Percentiles rank a stretch among this genome's conserved stretches.
Evolutionary conservation across 352 stramenopile species (phyloP).

Genomic region (Pythium chondricola): DNA sequence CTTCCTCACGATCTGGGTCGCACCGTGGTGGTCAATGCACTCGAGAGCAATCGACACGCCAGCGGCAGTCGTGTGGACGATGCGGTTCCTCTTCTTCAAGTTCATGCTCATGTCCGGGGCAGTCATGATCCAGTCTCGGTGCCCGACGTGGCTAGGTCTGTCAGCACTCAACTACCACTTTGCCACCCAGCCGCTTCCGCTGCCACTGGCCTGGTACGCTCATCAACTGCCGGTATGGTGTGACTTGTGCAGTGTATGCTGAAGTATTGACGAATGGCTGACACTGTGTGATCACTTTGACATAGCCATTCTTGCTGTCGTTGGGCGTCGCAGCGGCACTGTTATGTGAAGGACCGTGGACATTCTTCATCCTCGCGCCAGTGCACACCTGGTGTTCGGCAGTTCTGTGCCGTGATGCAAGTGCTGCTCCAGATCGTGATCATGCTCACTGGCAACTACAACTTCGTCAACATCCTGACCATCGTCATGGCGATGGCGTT

Average conservation of each 20-base stretch:
- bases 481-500: slow-evolving; percentile 31
- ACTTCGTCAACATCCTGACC: slow-evolving; percentile 93
- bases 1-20: slow-evolving; percentile 50
- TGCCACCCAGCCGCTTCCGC: slow-evolving; percentile 78
- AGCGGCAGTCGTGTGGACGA: slow-evolving; percentile 35
- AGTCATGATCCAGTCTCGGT: slow-evolving; percentile 89
- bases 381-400: slow-evolving; percentile 38
- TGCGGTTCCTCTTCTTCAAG: slow-evolving; percentile 91
- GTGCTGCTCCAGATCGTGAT: slow-evolving; percentile 82
- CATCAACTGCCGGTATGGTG: slow-evolving; percentile 65
- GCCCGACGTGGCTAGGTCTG: slow-evolving; percentile 86
- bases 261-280: neutral
- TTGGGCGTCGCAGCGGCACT: slow-evolving; percentile 80
- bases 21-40: slow-evolving; percentile 28
- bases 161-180: slow-evolving; percentile 91
- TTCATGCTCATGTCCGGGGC: slow-evolving; percentile 91
- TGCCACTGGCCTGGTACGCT: slow-evolving; percentile 79
- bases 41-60: slow-evolving; percentile 25
- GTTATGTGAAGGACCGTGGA: slow-evolving; percentile 84
- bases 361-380: slow-evolving; percentile 81
- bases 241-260: neutral
- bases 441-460: slow-evolving; percentile 90
- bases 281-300: too few species aligned
- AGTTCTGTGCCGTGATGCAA: slow-evolving; percentile 55
- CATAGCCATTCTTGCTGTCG: slow-evolving; percentile 66